Evolutionary conservation across 345 rosid species (phyloP).

Genomic region (Boechera divaricarpa): DNA sequence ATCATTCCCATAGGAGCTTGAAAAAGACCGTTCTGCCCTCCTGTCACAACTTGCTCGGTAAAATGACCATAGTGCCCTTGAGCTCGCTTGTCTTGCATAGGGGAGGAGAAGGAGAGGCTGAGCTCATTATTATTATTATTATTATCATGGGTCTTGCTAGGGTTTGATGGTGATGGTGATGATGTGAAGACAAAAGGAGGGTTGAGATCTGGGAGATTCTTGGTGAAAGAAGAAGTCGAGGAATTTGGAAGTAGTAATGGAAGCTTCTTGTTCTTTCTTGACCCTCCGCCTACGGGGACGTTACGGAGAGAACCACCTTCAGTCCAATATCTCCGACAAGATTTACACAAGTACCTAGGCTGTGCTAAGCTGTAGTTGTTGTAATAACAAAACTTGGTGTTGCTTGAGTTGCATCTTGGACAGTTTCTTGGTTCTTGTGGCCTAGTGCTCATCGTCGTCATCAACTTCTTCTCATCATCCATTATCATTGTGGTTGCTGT

Average conservation of each 20-base stretch:
- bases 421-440: slow-evolving; percentile 47
- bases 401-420: slow-evolving; percentile 50
- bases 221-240: slow-evolving; percentile 32
- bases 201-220: slow-evolving; percentile 43
- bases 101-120: slow-evolving; percentile 37
- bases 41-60: slow-evolving; percentile 1
- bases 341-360: slow-evolving; percentile 47
- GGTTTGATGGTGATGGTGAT: slow-evolving; percentile 39
- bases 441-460: slow-evolving; percentile 32
- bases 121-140: slow-evolving; percentile 30
- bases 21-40: slow-evolving; percentile 40
- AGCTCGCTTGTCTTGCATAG: slow-evolving; percentile 26
- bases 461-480: slow-evolving; percentile 42
- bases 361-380: slow-evolving; percentile 49
- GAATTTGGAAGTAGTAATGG: slow-evolving; percentile 34
- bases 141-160: slow-evolving; percentile 29
- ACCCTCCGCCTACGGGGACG: slow-evolving; percentile 47
- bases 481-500: slow-evolving; percentile 33
- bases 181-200: slow-evolving; percentile 44
- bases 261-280: slow-evolving; percentile 47
- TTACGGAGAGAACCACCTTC: slow-evolving; percentile 50
- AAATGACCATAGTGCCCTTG: slow-evolving; percentile 36
- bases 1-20: slow-evolving; percentile 42
- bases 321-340: slow-evolving; percentile 48
- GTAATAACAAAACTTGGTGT: slow-evolving; percentile 48